Base-by-base conservation (phyloP, 768 basidiomycete genomes). In the Pholiota molesta region DNA sequence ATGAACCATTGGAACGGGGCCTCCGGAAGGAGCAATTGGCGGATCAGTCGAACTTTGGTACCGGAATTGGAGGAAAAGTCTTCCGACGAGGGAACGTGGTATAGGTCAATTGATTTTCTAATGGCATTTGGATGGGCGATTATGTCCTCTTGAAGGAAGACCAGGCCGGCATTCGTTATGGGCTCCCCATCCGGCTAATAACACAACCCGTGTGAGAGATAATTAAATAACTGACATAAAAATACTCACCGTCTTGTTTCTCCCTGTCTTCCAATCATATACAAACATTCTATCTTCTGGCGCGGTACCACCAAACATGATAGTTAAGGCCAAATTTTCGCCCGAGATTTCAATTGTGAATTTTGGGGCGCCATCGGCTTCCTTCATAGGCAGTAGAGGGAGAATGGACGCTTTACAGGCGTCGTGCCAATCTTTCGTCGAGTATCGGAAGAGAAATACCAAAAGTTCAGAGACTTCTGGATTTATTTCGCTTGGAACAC, bases 291-390 rank as follows among this genome's bases (percentile, higher is more conserved):
- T 44, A 21, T 44, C 42, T 9, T 44, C 42, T 14, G 16, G 8
- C 4, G n/a, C 6, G 42, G 39, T 7, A 21, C 33, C 39, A 16
- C 39, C 8, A 31, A 52, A 60, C 13, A 60, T 47, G 17, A 60
- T 42, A 21, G 49, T 60, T 6, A 60, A 14, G 13, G 59, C 59
- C 16, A 60, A 47, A 52, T 60, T 60, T 40, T 60, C 59, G 7
- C 29, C 52, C 1, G 59, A 52, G 9, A 60, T 26, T 9, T 60
- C 59, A 33, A 60, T 23, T 21, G 51, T 52, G 16, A 60, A n/a
- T n/a, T 19, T 52, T 45, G 59, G 59, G 21, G 14, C 44, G n/a
- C 59, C 59, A 29, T 29, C 53, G 1, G 31, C 59, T 52, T 44
- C 59, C 17, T 21, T 16, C 5, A 44, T 8, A 21, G n/a, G n/a